Evolutionary conservation across 2,329 filamentous ascomycete species (phyloP), one percentile per base, ranked within the genome.

Genomic region (Xylariaceae sp.): DNA sequence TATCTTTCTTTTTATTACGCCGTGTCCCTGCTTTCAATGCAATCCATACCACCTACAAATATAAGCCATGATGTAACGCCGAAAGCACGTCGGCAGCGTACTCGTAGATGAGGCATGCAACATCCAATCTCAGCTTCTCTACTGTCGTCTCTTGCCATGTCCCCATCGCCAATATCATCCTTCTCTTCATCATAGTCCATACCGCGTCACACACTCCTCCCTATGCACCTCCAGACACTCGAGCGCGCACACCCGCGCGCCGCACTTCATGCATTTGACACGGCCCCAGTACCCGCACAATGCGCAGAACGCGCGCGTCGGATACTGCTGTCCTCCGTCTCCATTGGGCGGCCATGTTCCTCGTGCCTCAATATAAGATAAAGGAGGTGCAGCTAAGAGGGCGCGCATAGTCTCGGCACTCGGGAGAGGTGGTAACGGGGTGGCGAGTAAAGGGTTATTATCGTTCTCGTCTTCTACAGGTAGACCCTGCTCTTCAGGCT

Each of bases 221-320:
- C 85, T 81, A 72, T 93, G 89, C 62, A 82, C 78, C 69, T 85
- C 84, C 67, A 91, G 79, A 68, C 89, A 92, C 60, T 89, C 86
- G 65, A 92, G 73, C 45, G 88, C 88, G 72, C 89, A 93, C n/a
- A 90, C 85, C 67, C 87, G 80, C 51, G 82, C 83, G n/a, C 88
- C 88, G 74, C 89, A 93, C 76, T 88, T 90, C 72, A 87, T 82
- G 75, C 89, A 93, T 73, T 81, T 82, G 51, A 90, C 86, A 47
- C 86, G 78, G 1, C 89, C 89, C 89, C 89, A 92, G 74, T 92
- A 92, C 11, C 89, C 89, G 70, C 89, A 93, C 37, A 91, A 84
- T 70, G 88, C 87, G 74, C 89, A 93, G 72, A 92, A 93, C 42
- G 77, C 76, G 60, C 88, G 78, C 51, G 77, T 76, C 2, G 88